Percentiles rank a stretch among this genome's conserved stretches.
phyloP scores from a whole-genome alignment of 257 asterid species.

The Solanum rostratum region DNA sequence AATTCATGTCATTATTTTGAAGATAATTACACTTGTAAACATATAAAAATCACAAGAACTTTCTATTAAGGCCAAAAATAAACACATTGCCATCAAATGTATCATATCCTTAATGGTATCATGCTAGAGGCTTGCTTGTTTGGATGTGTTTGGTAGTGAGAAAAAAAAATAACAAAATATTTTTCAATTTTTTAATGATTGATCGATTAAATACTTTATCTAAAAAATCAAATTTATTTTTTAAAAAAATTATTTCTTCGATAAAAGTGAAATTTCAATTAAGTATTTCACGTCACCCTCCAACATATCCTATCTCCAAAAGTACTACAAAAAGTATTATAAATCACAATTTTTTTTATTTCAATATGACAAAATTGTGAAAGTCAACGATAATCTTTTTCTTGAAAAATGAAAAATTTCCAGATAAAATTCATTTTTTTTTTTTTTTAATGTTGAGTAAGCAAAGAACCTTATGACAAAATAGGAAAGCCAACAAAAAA shows the following conservation, averaged over 20 bases:
- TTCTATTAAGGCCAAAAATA: background rate
- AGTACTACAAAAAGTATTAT: too few species aligned
- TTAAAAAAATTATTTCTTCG: too few species aligned
- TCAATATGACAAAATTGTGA: background rate
- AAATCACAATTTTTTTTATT: too few species aligned
- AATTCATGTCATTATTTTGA: background rate
- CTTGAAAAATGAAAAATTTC: background rate
- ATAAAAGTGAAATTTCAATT: too few species aligned
- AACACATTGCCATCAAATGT: background rate
- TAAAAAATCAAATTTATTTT: too few species aligned
- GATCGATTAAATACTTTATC: too few species aligned
- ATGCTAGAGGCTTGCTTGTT: background rate
- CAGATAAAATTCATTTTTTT: background rate
- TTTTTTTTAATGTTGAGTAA: background rate
- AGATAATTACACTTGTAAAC: background rate
- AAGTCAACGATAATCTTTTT: background rate
- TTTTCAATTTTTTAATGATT: too few species aligned
- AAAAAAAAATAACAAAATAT: background rate
- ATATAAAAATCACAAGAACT: background rate
- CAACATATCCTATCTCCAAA: too few species aligned
- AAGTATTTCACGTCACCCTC: too few species aligned
- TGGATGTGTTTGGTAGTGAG: background rate
- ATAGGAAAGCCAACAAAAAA: background rate
- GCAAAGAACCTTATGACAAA: background rate
- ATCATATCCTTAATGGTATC: background rate